Base-by-base conservation (phyloP, 2,329 filamentous ascomycete genomes). In the Fusarium chaquense region DNA sequence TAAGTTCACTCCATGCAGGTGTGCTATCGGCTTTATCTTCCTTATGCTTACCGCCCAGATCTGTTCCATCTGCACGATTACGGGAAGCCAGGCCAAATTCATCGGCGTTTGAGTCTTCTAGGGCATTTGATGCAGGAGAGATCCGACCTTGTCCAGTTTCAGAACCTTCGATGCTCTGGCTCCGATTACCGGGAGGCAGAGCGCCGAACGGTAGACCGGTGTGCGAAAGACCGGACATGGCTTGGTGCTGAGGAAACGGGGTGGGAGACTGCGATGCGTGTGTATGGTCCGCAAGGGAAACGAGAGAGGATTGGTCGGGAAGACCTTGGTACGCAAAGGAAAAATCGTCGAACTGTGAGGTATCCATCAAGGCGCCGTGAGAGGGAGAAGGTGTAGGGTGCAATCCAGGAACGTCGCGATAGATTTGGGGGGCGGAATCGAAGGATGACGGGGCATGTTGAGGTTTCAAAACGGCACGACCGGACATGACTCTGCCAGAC, bases 1-100 rank as follows among this genome's bases (percentile, higher is more conserved):
- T 95, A 69, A 94, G 83, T 77, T 95, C 92, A 73, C 89, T 94
- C 92, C 92, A 95, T 16, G 90, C 84, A 16, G 91, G 89, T 11
- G 86, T 82, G 11, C 85, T 82, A 52, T 88, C 87, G 8, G 84
- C 79, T 68, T 88, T 89, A 64, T 88, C 85, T 52, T 89, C 87
- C 75, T 87, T 89, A 35, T 79, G 73, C 73, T 86, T 86, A 51
- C 80, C 81, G 22, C 83, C 84, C 24, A 86, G 73, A 54, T 89
- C 87, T n/a, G 83, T 84, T 16, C 84, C 83, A 71, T 89, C 87
- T 35, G 80, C 81, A 30, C 81, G 81, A 20, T 78, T 80, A 46
- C 80, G 79, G 36, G 79, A 80, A 20, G 82, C 80, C 36, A 89
- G 77, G 12, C 85, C 87, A 68, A 90, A 90, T 53, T 90, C 88